Evolutionary conservation across 2,329 filamentous ascomycete genomes (phyloP).

Genomic region (Fusarium ramigenum): DNA sequence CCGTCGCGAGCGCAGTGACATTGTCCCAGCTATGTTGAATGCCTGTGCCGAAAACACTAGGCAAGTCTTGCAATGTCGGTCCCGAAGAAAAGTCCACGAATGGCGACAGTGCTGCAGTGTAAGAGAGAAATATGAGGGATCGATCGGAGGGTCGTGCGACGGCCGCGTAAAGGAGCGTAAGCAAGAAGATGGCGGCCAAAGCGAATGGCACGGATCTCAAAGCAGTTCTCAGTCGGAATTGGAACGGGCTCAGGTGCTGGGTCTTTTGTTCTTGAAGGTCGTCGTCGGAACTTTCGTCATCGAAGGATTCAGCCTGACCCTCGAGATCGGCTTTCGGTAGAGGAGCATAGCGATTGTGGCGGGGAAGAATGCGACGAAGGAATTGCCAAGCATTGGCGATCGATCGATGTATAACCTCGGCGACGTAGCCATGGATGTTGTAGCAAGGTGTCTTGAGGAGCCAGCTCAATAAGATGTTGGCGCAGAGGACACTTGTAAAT

Average conservation of each 20-base stretch:
- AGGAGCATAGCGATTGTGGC: constrained; percentile 21
- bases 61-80: constrained; percentile 39
- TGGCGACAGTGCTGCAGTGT: constrained; percentile 47
- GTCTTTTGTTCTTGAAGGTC: background rate
- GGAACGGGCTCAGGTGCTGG: background rate
- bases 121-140: constrained; percentile 49
- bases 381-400: constrained; percentile 20
- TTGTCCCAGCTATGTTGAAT: constrained; percentile 44
- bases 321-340: constrained; percentile 20
- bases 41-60: constrained; percentile 31
- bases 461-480: constrained; percentile 34
- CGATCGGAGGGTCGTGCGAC: constrained; percentile 43
- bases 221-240: background rate
- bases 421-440: constrained; percentile 23
- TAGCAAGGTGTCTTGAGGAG: constrained; percentile 42
- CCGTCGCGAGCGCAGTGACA: constrained; percentile 40
- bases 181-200: background rate
- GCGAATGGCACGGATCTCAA: background rate
- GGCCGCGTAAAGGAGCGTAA: constrained; percentile 34
- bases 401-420: constrained; percentile 43
- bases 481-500: constrained; percentile 29
- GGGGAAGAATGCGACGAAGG: background rate
- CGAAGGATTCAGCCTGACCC: background rate
- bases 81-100: constrained; percentile 48
- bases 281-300: background rate